phyloP scores from a whole-genome alignment of 345 rosid species.

The Clausena lansium region DNA sequence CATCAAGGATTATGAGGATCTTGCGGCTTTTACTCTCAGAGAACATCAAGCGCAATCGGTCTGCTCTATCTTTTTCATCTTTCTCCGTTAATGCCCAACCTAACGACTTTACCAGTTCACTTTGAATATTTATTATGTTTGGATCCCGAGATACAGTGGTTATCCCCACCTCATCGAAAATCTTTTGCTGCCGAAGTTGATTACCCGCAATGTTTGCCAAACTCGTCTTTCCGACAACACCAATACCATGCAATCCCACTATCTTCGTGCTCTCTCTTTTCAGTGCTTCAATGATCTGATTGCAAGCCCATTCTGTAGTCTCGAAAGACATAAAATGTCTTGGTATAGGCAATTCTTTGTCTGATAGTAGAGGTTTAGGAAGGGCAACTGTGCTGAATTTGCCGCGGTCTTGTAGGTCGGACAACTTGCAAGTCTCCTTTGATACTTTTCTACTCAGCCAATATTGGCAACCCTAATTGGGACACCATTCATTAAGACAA shows the following conservation, averaged over 20 bases:
- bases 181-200: not conserved
- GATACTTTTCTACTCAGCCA: not conserved
- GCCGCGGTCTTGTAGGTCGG: not conserved
- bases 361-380: not conserved
- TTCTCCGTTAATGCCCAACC: not conserved
- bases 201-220: constrained; percentile 1
- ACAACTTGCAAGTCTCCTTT: not conserved
- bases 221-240: not conserved
- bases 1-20: no score
- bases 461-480: not conserved
- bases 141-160: not conserved
- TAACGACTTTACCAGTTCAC: not conserved
- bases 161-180: constrained; percentile 12
- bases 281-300: constrained; percentile 4
- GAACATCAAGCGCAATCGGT: no score
- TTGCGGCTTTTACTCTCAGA: no score
- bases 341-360: not conserved
- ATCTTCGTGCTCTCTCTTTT: not conserved
- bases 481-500: no score
- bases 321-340: not conserved
- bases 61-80: no score
- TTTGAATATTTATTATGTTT: constrained; percentile 8
- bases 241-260: constrained; percentile 16
- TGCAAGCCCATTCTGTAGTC: not conserved
- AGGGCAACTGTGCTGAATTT: not conserved